These are phyloP conservation scores for Botrytis squamosa DNA, from an alignment of 2,329 filamentous ascomycete genomes.

Conservation along the genomic window DNA sequence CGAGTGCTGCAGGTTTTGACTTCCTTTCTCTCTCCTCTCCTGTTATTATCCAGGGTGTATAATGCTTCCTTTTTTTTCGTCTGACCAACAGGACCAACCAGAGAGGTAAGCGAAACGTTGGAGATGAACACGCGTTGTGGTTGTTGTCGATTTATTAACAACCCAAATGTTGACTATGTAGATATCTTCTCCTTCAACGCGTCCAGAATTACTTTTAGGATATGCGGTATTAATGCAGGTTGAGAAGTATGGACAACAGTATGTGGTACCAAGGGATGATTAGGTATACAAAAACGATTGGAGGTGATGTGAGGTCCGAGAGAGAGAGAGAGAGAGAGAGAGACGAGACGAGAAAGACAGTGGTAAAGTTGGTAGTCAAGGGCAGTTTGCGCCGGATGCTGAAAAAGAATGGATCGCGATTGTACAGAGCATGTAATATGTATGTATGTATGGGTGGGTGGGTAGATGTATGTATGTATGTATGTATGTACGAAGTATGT, in stretches of 20 bases:
- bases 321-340: background rate
- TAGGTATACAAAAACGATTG: conserved; percentile 6
- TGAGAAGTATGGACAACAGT: background rate
- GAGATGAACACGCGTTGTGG: conserved; percentile 12
- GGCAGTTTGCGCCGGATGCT: background rate
- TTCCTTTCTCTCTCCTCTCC: background rate
- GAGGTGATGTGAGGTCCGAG: background rate
- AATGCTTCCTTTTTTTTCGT: conserved; percentile 12
- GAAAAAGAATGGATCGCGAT: conserved; percentile 7
- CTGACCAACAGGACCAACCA: conserved; percentile 7
- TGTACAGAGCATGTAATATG: background rate
- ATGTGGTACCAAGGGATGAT: background rate
- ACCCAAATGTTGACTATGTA: background rate
- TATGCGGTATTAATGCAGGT: background rate
- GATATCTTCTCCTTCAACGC: background rate
- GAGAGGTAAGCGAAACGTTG: conserved; percentile 15
- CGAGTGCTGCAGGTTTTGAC: background rate
- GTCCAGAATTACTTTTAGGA: background rate
- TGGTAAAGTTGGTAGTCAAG: background rate
- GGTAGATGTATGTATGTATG: background rate
- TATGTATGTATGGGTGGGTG: background rate
- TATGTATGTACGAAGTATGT: background rate
- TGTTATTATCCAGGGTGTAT: conserved; percentile 5
- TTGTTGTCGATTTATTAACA: background rate
- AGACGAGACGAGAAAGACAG: background rate